These are phyloP conservation scores for Lunularia cruciata DNA, from an alignment of 225 moss, liverwort and hornwort species.

Conservation along the genomic window DNA sequence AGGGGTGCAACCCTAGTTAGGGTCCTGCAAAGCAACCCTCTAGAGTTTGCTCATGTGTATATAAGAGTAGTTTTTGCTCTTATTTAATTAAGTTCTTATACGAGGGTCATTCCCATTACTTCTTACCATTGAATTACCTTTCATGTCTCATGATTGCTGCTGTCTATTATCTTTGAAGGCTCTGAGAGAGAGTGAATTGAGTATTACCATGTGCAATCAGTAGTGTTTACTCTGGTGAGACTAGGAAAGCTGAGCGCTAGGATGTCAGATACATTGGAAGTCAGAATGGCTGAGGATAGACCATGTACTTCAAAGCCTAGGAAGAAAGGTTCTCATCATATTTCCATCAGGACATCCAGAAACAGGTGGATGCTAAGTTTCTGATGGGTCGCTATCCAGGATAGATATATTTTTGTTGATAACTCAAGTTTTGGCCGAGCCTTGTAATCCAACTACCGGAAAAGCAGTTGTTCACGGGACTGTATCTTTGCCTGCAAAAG, in stretches of 20 bases:
- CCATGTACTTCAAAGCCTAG: constrained; percentile 58
- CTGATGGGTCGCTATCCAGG: constrained; percentile 48
- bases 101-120: too few species aligned
- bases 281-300: neutral
- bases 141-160: neutral
- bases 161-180: neutral
- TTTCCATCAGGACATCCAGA: constrained; percentile 58
- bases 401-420: constrained; percentile 70
- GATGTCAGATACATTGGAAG: too few species aligned
- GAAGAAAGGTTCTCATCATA: too few species aligned
- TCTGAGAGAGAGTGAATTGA: too few species aligned
- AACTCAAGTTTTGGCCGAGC: constrained; percentile 71
- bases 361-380: constrained; percentile 66
- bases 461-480: constrained; percentile 60
- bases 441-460: constrained; percentile 67
- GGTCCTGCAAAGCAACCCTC: too few species aligned
- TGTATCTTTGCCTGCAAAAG: constrained; percentile 44
- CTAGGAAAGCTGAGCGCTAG: too few species aligned
- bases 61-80: too few species aligned
- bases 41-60: too few species aligned
- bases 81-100: too few species aligned
- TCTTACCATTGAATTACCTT: constrained; percentile 6
- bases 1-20: too few species aligned
- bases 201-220: too few species aligned
- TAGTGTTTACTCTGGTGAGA: too few species aligned